Evolutionary conservation across 2,329 filamentous ascomycete species (phyloP).

Genomic region (Colletotrichum orbiculare): DNA sequence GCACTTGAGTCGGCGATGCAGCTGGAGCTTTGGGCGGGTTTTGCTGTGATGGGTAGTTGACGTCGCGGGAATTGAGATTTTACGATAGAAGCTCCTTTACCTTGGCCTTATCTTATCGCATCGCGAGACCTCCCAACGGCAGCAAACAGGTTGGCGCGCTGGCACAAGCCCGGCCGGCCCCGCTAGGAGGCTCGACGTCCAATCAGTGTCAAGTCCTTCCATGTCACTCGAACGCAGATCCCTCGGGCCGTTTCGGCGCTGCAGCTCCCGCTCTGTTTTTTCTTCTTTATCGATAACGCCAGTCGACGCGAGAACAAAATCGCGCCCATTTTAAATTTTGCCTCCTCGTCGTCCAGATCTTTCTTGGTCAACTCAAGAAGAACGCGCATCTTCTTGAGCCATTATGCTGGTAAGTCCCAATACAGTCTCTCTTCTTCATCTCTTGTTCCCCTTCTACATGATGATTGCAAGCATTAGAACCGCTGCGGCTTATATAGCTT

Average conservation of each 20-base stretch:
- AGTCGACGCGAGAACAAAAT: conserved; percentile 8
- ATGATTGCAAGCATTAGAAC: conserved; percentile 59
- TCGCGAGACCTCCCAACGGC: not conserved
- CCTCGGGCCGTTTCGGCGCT: conserved; percentile 19
- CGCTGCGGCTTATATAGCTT: conserved; percentile 62
- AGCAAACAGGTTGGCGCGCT: conserved; percentile 1
- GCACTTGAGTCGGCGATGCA: not conserved
- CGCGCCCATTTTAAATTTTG: conserved; percentile 17
- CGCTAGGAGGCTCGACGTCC: not conserved
- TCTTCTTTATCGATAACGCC: conserved; percentile 33
- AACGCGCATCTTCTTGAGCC: conserved; percentile 31
- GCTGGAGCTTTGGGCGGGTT: conserved; percentile 9
- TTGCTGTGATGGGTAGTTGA: conserved; percentile 15
- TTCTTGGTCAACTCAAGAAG: conserved; percentile 24
- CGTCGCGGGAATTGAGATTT: conserved; percentile 37
- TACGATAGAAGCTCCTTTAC: conserved; percentile 25
- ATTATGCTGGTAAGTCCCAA: conserved; percentile 34
- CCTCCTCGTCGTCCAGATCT: fast-evolving
- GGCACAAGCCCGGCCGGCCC: not conserved
- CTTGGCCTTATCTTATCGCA: conserved; percentile 33
- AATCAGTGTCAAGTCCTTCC: conserved; percentile 1
- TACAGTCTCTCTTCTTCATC: not conserved
- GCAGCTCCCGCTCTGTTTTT: not conserved
- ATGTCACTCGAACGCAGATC: not conserved
- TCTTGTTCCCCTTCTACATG: conserved; percentile 18